phyloP scores from a whole-genome alignment of 768 basidiomycete genomes.

The Astraeus odoratus region DNA sequence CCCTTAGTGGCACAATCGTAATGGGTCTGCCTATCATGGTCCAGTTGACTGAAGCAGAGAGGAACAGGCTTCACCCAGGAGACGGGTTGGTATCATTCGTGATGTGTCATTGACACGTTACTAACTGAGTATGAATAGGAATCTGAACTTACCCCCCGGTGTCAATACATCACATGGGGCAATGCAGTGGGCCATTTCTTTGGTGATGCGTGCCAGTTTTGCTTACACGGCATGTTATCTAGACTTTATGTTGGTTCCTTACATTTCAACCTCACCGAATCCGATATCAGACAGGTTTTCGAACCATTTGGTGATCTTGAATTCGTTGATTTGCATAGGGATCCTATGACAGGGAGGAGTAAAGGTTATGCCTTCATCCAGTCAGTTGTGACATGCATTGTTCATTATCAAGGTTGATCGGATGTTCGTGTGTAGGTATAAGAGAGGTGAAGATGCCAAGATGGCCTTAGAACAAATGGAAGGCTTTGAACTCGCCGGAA shows the following conservation, averaged over 20 bases:
- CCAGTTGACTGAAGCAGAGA: slow-evolving; percentile 94
- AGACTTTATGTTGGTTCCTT: slow-evolving; percentile 96
- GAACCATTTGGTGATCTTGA: slow-evolving; percentile 98
- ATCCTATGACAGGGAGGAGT: slow-evolving; percentile 89
- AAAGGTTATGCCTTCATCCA: slow-evolving; percentile 99
- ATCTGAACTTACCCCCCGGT: slow-evolving; percentile 78
- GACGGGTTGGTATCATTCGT: slow-evolving; percentile 55
- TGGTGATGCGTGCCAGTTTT: slow-evolving; percentile 8
- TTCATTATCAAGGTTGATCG: neutral
- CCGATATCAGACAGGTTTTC: slow-evolving; percentile 98
- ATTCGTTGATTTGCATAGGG: slow-evolving; percentile 96
- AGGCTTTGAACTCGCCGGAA: slow-evolving; percentile 94
- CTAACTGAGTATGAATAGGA: slow-evolving; percentile 34
- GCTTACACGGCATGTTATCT: slow-evolving; percentile 9
- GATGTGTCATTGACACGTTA: slow-evolving; percentile 2
- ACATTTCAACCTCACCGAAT: slow-evolving; percentile 94
- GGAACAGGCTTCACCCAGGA: slow-evolving; percentile 83
- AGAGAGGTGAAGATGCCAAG: slow-evolving; percentile 86
- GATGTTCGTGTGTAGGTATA: slow-evolving; percentile 51
- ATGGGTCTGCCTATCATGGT: slow-evolving; percentile 98
- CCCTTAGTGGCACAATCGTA: slow-evolving; percentile 88
- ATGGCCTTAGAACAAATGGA: slow-evolving; percentile 99
- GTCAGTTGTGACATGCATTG: slow-evolving; percentile 38
- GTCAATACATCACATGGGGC: slow-evolving; percentile 74
- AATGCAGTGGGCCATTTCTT: slow-evolving; percentile 63